phyloP scores from a whole-genome alignment of 2,329 filamentous ascomycete genomes.

The Mycosphaerella sp. region DNA sequence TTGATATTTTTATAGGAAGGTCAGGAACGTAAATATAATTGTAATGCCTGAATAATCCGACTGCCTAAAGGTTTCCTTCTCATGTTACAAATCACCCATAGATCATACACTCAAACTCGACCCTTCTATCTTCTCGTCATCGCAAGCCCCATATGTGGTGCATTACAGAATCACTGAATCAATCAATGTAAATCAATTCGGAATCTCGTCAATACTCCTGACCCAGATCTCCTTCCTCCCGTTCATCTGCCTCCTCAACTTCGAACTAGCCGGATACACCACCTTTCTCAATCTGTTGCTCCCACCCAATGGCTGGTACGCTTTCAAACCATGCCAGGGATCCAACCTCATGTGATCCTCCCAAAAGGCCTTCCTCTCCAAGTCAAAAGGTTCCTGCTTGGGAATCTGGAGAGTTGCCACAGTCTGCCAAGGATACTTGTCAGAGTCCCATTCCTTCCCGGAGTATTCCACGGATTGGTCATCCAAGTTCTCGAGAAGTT shows the following conservation, averaged over 20 bases:
- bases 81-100: too few relatives aligned
- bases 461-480: constrained; percentile 45
- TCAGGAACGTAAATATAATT: too few relatives aligned
- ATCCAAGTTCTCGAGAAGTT: constrained; percentile 43
- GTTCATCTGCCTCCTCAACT: constrained; percentile 36
- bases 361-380: constrained; percentile 40
- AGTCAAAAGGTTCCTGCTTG: constrained; percentile 40
- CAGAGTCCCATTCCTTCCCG: constrained; percentile 42
- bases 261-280: constrained; percentile 38
- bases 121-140: too few relatives aligned
- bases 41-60: too few relatives aligned
- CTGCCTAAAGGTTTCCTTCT: too few relatives aligned
- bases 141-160: too few relatives aligned
- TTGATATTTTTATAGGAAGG: too few relatives aligned
- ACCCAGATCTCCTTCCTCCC: constrained; percentile 36
- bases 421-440: constrained; percentile 46
- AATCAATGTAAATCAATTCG: constrained; percentile 12
- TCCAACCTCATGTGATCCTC: constrained; percentile 42
- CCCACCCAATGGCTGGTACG: constrained; percentile 38
- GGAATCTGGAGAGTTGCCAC: constrained; percentile 39
- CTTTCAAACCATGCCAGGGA: constrained; percentile 40
- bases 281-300: constrained; percentile 38
- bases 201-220: constrained; percentile 37
- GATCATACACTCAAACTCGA: too few relatives aligned
- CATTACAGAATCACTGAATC: too few relatives aligned